Conservation (phyloP, 1,139 yeast genomes). For the Yamadazyma kanchanaburiensis region DNA sequence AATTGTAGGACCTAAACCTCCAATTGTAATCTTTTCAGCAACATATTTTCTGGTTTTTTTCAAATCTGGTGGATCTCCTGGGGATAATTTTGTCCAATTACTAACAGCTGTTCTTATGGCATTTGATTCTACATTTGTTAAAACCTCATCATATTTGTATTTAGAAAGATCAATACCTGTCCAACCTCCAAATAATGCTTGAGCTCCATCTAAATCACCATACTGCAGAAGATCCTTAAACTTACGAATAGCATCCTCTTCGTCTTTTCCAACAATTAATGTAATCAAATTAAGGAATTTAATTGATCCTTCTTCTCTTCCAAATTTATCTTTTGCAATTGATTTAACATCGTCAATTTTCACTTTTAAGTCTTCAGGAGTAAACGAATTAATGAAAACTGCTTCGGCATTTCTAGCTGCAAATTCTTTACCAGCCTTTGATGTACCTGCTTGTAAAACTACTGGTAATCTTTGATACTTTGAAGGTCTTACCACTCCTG, state of each 20-base stretch:
- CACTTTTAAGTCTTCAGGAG: slow-evolving; percentile 25
- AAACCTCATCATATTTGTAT: slow-evolving; percentile 26
- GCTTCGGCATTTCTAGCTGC: slow-evolving; percentile 47
- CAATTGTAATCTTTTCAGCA: slow-evolving; percentile 26
- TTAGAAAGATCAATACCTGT: slow-evolving; percentile 33
- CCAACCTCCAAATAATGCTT: slow-evolving; percentile 36
- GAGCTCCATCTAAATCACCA: slow-evolving; percentile 39
- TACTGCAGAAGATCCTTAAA: slow-evolving; percentile 25
- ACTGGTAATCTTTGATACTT: slow-evolving; percentile 42
- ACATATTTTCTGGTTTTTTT: slow-evolving; percentile 24
- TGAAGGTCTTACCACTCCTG: slow-evolving; percentile 39
- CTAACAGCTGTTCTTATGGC: slow-evolving; percentile 27
- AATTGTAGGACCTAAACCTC: slow-evolving; percentile 27
- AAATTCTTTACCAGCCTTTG: slow-evolving; percentile 37
- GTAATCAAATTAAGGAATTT: slow-evolving; percentile 33
- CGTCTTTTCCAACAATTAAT: slow-evolving; percentile 31
- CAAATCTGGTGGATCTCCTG: slow-evolving; percentile 22
- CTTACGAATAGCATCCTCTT: slow-evolving; percentile 31
- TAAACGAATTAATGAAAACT: slow-evolving; percentile 32
- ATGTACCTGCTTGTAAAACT: slow-evolving; percentile 47
- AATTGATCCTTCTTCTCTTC: slow-evolving; percentile 32
- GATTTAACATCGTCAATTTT: slow-evolving; percentile 26
- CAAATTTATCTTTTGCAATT: slow-evolving; percentile 26
- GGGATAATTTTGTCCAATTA: slow-evolving; percentile 28
- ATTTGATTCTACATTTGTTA: slow-evolving; percentile 24